A percentile compares a stretch with the other conserved stretches of the same genome.
phyloP scores from a whole-genome alignment of 2,329 filamentous ascomycete species.

The Ophioceras dolichostomum region DNA sequence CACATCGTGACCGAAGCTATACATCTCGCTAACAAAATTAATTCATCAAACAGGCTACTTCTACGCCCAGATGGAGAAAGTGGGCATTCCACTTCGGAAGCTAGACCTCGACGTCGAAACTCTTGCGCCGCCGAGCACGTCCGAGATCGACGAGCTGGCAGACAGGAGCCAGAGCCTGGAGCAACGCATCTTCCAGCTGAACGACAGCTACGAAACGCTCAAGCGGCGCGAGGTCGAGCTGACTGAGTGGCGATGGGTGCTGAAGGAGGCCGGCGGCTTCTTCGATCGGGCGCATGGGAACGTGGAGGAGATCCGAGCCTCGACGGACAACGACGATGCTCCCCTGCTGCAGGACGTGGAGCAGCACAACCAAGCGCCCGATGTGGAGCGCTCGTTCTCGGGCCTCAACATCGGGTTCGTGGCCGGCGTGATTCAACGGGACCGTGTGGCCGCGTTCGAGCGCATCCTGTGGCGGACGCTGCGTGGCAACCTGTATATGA shows the following conservation, averaged over 20 bases:
- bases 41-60: too few relatives aligned
- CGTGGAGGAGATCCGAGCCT: constrained; percentile 90
- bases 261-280: constrained; percentile 92
- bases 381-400: constrained; percentile 77
- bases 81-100: constrained; percentile 71
- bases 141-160: constrained; percentile 91
- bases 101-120: constrained; percentile 84
- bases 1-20: too few relatives aligned
- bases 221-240: constrained; percentile 97
- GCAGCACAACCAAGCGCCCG: constrained; percentile 56
- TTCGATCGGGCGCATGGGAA: constrained; percentile 94
- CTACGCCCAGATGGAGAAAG: constrained; percentile 89
- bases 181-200: constrained; percentile 79
- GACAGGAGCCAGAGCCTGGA: constrained; percentile 89
- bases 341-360: constrained; percentile 89
- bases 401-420: constrained; percentile 99
- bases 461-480: constrained; percentile 95
- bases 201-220: constrained; percentile 96
- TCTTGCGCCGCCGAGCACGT: constrained; percentile 76
- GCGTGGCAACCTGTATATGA: constrained; percentile 98
- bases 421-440: constrained; percentile 85
- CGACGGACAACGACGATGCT: constrained; percentile 81
- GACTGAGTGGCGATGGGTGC: constrained; percentile 96
- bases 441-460: constrained; percentile 90
- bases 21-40: too few relatives aligned